A percentile compares a stretch with the other conserved stretches of the same genome.
Conservation (phyloP, 2,329 filamentous ascomycete genomes). For the Venturia pyrina region DNA sequence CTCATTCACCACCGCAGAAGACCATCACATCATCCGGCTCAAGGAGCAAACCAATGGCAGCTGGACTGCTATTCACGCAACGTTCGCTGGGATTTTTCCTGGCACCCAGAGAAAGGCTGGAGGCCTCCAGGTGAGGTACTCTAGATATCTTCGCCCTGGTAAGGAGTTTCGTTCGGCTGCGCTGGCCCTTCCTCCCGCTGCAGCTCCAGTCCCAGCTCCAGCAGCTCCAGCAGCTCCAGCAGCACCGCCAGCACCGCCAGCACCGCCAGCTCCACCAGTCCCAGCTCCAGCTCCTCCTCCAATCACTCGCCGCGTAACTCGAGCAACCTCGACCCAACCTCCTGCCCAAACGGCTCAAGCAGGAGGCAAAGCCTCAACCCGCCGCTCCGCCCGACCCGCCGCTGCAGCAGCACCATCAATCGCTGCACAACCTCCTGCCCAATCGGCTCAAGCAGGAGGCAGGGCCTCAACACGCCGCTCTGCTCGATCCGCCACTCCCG, state of each 20-base stretch:
- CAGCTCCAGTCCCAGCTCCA: background rate
- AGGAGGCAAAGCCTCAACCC: constrained; percentile 3
- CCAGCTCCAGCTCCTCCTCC: background rate
- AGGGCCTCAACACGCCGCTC: background rate
- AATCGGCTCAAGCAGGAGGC: constrained; percentile 9
- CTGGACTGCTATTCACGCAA: background rate
- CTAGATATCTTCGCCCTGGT: background rate
- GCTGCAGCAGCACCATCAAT: background rate
- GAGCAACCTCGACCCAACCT: background rate
- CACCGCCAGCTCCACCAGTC: background rate
- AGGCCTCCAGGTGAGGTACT: constrained; percentile 5
- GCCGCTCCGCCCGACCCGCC: background rate
- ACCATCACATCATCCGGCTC: constrained; percentile 1
- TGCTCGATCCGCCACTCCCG: background rate
- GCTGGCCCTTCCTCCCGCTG: background rate
- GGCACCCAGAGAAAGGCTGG: background rate
- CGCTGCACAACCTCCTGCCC: background rate
- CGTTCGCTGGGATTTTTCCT: background rate
- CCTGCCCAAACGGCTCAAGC: constrained; percentile 9
- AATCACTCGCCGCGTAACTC: background rate
- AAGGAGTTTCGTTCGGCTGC: background rate
- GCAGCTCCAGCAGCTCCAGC: background rate
- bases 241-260: too few relatives aligned
- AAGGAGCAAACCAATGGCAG: background rate
- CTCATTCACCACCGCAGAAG: constrained; percentile 1